Evolutionary conservation across 176 grass and related monocot genomes (phyloP), one percentile per base, ranked within the genome.

Genomic region (Ensete ventricosum): DNA sequence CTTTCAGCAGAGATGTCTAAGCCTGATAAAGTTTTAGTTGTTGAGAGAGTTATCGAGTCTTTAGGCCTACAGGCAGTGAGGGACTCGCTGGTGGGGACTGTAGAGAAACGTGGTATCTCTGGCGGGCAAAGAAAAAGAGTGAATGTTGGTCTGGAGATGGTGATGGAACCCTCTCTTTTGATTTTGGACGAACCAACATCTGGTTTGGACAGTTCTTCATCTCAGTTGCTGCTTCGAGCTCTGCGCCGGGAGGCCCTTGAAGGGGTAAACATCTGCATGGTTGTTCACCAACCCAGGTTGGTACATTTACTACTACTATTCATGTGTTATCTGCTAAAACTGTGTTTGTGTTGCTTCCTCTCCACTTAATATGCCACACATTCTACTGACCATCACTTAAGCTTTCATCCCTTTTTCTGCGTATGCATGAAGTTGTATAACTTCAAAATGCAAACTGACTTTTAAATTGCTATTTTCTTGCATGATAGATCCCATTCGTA

Each of bases 151-250:
- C 81, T 96, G 22, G 93, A 96, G 26, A 96, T 96, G 93, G 93
- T 96, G 19, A 96, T 92, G 83, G 93, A 96, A 2, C 93, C 93
- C 50, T 96, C 93, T 50, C 90, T 96, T 54, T 64, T 96, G 62
- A 92, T 96, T 72, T 82, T 96, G 19, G 93, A 96, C 77, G 93
- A 96, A 83, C 93, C 90, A 77, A 96, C 93, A n/a, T 96, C 93
- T 27, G 93, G 93, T 53, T 63, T 96, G 14, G 93, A 96, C 69
- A 96, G 93, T 78, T 89, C 93, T 52, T 96, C 93, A 0, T 96
- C 93, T 2, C 87, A 88, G 21, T 77, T 96, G 9, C 83, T 96
- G 12, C 88, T 96, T 54, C 83, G 80, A 80, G 89, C 93, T 69
- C 93, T 96, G 14, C 73, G 87, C 20, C 93, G 82, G n/a, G 93